Percentiles rank a stretch among this genome's conserved stretches.
Conservation (phyloP, 2,329 filamentous ascomycete species). For the Aspergillus sp. region DNA sequence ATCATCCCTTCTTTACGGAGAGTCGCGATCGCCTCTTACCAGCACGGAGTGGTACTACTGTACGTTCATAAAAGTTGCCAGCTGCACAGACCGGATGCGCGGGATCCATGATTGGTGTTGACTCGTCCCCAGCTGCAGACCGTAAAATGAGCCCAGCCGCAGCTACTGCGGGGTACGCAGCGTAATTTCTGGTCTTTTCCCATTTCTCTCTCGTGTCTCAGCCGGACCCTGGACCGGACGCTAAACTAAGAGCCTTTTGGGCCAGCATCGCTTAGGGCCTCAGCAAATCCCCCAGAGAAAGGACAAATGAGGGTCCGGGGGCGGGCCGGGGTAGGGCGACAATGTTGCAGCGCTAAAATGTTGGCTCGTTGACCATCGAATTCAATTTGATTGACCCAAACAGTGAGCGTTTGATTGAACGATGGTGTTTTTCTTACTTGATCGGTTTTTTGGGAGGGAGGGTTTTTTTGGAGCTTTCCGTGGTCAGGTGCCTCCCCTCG, state of each 20-base stretch:
- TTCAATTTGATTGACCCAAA: constrained; percentile 6
- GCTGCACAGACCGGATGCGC: neutral
- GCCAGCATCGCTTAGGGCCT: constrained; percentile 3
- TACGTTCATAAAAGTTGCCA: neutral
- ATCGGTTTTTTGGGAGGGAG: neutral
- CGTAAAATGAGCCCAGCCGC: neutral
- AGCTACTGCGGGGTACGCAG: constrained; percentile 4
- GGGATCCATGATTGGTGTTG: neutral
- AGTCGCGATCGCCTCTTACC: neutral
- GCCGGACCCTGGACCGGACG: constrained; percentile 1
- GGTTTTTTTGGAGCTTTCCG: neutral
- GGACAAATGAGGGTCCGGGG: constrained; percentile 26
- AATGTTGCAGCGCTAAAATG: constrained; percentile 12
- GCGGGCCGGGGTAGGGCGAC: constrained; percentile 14
- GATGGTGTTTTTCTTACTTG: neutral
- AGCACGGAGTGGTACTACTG: no score
- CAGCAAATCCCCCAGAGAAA: constrained; percentile 3
- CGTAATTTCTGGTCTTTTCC: neutral
- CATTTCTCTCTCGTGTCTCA: constrained; percentile 9
- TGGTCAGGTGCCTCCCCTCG: neutral
- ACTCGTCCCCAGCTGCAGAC: neutral
- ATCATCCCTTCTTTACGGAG: neutral
- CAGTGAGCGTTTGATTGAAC: constrained; percentile 2
- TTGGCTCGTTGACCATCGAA: constrained; percentile 8
- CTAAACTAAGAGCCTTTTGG: neutral